These are phyloP conservation scores for Wallacemonas sp. DNA, from an alignment of 208 protist species.

Conservation along the genomic window DNA sequence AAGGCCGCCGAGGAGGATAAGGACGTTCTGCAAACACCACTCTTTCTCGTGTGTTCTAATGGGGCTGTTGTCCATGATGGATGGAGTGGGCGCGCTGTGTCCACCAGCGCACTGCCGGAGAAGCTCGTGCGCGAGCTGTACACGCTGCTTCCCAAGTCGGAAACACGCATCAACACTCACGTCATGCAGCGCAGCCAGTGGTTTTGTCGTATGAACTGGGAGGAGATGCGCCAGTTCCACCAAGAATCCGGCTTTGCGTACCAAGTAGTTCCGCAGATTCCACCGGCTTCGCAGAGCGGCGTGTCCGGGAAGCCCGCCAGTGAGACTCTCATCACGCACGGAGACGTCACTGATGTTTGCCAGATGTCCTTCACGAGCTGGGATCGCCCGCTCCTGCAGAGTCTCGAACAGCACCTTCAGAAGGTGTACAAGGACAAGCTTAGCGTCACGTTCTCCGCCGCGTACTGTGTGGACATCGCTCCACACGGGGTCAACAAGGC, in stretches of 20 bases:
- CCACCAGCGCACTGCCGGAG: not conserved
- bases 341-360: conserved; percentile 5
- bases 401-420: conserved; percentile 23
- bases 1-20: not conserved
- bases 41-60: conserved; percentile 1
- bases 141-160: conserved; percentile 9
- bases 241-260: conserved; percentile 44
- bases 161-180: conserved; percentile 36
- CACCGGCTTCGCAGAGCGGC: not conserved
- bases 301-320: not conserved
- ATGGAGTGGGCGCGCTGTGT: not conserved
- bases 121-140: conserved; percentile 28
- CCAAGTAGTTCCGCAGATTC: conserved; percentile 28
- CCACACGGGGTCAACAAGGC: conserved; percentile 28
- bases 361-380: conserved; percentile 34
- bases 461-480: conserved; percentile 4
- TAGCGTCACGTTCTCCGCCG: conserved; percentile 33
- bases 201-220: conserved; percentile 39
- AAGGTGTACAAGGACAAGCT: conserved; percentile 23
- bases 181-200: conserved; percentile 27
- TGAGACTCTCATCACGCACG: conserved; percentile 6
- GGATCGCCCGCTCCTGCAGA: conserved; percentile 21
- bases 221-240: conserved; percentile 50
- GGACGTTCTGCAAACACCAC: not conserved
- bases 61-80: conserved; percentile 2